Percentiles rank a stretch among this genome's conserved stretches.
Conservation (phyloP, 345 rosid species). For the Toxicodendron radicans region DNA sequence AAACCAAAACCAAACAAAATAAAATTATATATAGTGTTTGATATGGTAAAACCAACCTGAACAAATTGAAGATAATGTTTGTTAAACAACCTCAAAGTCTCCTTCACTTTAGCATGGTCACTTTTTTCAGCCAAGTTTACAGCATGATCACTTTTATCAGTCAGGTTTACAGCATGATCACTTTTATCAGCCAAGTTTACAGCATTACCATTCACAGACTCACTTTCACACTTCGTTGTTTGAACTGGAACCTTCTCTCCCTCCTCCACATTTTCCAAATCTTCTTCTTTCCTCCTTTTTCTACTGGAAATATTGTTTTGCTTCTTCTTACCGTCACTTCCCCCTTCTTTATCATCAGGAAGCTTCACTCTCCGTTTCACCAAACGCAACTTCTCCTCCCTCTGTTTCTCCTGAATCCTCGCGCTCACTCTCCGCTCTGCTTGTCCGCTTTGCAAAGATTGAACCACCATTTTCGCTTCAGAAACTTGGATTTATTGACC, state of each 20-base stretch:
- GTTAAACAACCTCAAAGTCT: slow-evolving; percentile 74
- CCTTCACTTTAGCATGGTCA: slow-evolving; percentile 58
- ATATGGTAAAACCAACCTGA: slow-evolving; percentile 45
- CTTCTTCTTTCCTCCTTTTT: slow-evolving; percentile 7
- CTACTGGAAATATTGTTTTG: slow-evolving; percentile 5
- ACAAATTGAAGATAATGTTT: slow-evolving; percentile 76
- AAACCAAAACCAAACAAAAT: neutral
- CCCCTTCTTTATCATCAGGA: slow-evolving; percentile 2
- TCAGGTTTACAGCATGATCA: slow-evolving; percentile 32
- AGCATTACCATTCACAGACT: slow-evolving; percentile 5
- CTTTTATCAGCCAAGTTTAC: slow-evolving; percentile 36
- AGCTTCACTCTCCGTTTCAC: slow-evolving; percentile 42
- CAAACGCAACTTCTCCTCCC: slow-evolving; percentile 50
- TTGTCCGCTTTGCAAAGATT: slow-evolving; percentile 14
- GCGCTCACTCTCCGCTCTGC: slow-evolving; percentile 36
- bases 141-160: slow-evolving; percentile 47
- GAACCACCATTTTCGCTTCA: slow-evolving; percentile 12
- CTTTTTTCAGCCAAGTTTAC: slow-evolving; percentile 37
- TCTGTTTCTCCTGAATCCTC: slow-evolving; percentile 38
- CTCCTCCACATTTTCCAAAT: slow-evolving; percentile 18
- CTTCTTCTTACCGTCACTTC: slow-evolving; percentile 12
- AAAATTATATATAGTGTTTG: neutral
- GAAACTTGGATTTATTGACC: neutral
- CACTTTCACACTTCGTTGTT: slow-evolving; percentile 3
- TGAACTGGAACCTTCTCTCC: neutral